Evolutionary conservation across 2,329 filamentous ascomycete species (phyloP).

Genomic region (Furcasterigmium furcatum): DNA sequence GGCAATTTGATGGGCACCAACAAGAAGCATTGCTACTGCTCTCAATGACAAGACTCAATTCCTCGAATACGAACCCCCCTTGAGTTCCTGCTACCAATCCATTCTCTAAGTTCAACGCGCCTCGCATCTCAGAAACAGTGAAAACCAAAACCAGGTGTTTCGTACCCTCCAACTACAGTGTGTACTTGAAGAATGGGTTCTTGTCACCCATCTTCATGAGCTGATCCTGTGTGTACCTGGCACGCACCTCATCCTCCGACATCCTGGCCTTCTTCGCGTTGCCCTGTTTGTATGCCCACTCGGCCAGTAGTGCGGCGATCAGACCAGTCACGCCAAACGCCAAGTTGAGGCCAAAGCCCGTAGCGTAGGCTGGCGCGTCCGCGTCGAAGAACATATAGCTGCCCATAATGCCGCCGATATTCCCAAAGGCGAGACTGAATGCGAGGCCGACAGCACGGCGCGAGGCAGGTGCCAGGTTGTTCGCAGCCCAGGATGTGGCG

Average conservation of each 20-base stretch:
- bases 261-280: slow-evolving; percentile 20
- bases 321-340: slow-evolving; percentile 24
- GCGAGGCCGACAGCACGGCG: slow-evolving; percentile 33
- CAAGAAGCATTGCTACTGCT: too few relatives aligned
- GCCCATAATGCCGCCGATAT: slow-evolving; percentile 36
- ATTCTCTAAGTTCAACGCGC: too few relatives aligned
- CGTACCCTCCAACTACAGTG: too few relatives aligned
- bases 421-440: slow-evolving; percentile 31
- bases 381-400: slow-evolving; percentile 31
- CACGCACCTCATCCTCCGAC: slow-evolving; percentile 18
- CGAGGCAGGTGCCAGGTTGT: slow-evolving; percentile 54
- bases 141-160: too few relatives aligned
- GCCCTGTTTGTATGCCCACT: slow-evolving; percentile 20
- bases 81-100: too few relatives aligned
- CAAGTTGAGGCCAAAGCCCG: slow-evolving; percentile 26
- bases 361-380: slow-evolving; percentile 27
- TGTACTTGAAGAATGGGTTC: slow-evolving; percentile 15
- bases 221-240: slow-evolving; percentile 12
- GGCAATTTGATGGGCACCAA: too few relatives aligned
- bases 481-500: slow-evolving; percentile 65
- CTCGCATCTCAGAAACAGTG: too few relatives aligned
- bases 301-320: slow-evolving; percentile 22
- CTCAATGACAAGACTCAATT: too few relatives aligned
- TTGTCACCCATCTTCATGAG: slow-evolving; percentile 14
- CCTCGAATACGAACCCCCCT: too few relatives aligned